A percentile compares a stretch with the other conserved stretches of the same genome.
Conservation (phyloP, 176 grass and related monocot species). For the Zea mays region DNA sequence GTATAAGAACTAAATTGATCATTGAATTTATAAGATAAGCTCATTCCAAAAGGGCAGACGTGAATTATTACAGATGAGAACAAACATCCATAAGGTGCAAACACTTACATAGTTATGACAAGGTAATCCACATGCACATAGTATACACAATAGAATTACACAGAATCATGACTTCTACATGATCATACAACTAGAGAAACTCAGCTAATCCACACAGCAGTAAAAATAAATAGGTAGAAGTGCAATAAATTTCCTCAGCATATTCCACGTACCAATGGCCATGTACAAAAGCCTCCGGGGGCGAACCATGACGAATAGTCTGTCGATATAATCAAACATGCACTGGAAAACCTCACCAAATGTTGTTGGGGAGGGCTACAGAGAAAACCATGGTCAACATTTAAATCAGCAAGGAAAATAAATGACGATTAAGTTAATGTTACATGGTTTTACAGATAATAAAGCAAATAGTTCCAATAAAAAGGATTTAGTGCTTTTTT, state of each 20-base stretch:
- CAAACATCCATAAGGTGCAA: slow-evolving; percentile 1
- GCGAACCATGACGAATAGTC: slow-evolving; percentile 91
- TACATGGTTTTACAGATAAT: neutral
- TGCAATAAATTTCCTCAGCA: slow-evolving; percentile 8
- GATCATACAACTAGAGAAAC: neutral
- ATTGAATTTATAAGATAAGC: slow-evolving; percentile 3
- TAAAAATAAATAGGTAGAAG: neutral
- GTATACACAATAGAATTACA: neutral
- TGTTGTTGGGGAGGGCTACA: slow-evolving; percentile 83
- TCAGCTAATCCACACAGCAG: neutral
- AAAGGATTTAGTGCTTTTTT: neutral
- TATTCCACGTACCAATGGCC: slow-evolving; percentile 79
- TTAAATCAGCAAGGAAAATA: slow-evolving; percentile 2
- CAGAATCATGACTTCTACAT: neutral
- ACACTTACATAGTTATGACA: neutral
- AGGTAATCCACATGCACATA: neutral
- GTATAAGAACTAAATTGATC: slow-evolving; percentile 10
- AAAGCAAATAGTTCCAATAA: slow-evolving; percentile 7
- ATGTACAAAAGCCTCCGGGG: slow-evolving; percentile 89
- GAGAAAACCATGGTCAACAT: slow-evolving; percentile 18
- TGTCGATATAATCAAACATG: slow-evolving; percentile 98
- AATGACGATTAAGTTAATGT: neutral
- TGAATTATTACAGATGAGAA: slow-evolving; percentile 25
- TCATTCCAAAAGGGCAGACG: neutral
- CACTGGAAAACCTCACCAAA: slow-evolving; percentile 92